A percentile compares a stretch with the other conserved stretches of the same genome.
These are phyloP conservation scores for Phytophthora citrophthora DNA, from an alignment of 352 stramenopile genomes.

Conservation along the genomic window DNA sequence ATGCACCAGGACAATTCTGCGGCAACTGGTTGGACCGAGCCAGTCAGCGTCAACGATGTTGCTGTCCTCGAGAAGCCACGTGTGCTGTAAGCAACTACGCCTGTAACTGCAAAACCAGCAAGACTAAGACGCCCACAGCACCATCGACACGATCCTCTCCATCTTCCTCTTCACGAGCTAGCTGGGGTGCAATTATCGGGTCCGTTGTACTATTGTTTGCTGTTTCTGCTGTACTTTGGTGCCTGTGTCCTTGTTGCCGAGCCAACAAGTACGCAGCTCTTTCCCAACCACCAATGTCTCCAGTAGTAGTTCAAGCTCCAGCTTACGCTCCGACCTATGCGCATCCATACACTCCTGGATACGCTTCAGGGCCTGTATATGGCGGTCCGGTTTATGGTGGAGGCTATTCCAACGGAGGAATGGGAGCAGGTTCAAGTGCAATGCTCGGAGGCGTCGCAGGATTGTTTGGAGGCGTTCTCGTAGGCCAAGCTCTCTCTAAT, in stretches of 20 bases:
- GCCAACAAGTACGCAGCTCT: constrained; percentile 18
- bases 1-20: constrained; percentile 33
- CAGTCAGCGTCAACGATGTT: constrained; percentile 37
- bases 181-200: constrained; percentile 16
- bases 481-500: constrained; percentile 24
- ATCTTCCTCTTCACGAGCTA: constrained; percentile 11
- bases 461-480: constrained; percentile 31
- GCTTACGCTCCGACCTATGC: constrained; percentile 21
- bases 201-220: constrained; percentile 18
- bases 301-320: constrained; percentile 23
- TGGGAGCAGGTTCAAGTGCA: constrained; percentile 30
- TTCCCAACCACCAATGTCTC: constrained; percentile 23
- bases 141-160: constrained; percentile 4
- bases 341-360: constrained; percentile 17
- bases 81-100: constrained; percentile 38
- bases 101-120: constrained; percentile 31
- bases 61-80: constrained; percentile 33
- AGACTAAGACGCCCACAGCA: constrained; percentile 14
- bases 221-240: constrained; percentile 28
- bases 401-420: constrained; percentile 23
- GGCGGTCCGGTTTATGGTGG: constrained; percentile 14
- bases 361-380: constrained; percentile 17
- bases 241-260: constrained; percentile 32
- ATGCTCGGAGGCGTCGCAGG: constrained; percentile 35
- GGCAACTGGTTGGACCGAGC: constrained; percentile 38